phyloP scores from a whole-genome alignment of 2,329 filamentous ascomycete genomes.

The Colletotrichum musicola region DNA sequence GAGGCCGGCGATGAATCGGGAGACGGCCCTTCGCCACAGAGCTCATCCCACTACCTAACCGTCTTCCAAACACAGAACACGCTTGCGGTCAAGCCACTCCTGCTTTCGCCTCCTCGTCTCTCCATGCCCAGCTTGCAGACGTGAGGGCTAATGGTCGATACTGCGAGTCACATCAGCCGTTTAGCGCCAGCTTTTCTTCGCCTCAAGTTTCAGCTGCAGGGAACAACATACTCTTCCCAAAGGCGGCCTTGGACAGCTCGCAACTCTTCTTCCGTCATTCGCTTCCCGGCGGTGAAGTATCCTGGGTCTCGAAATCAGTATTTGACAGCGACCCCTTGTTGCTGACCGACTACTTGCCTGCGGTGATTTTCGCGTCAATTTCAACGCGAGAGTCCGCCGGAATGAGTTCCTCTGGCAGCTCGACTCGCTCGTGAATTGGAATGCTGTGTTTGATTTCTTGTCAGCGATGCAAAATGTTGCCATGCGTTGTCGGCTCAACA shows the following conservation, averaged over 20 bases:
- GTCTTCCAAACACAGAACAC: too few relatives aligned
- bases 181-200: too few relatives aligned
- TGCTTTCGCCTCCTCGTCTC: too few relatives aligned
- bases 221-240: conserved; percentile 79
- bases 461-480: conserved; percentile 33
- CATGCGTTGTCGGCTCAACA: conserved; percentile 20
- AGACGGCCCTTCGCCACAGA: too few relatives aligned
- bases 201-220: not conserved
- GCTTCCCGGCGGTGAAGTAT: conserved; percentile 88
- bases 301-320: conserved; percentile 54
- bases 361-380: conserved; percentile 98
- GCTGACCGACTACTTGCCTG: conserved; percentile 70
- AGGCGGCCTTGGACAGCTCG: conserved; percentile 87
- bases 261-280: conserved; percentile 89
- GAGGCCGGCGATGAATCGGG: too few relatives aligned
- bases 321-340: not conserved
- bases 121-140: too few relatives aligned
- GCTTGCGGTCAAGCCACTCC: too few relatives aligned
- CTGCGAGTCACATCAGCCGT: conserved; percentile 44
- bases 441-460: conserved; percentile 61
- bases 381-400: conserved; percentile 96
- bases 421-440: conserved; percentile 89
- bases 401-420: conserved; percentile 93
- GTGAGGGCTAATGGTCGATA: conserved; percentile 44
- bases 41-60: too few relatives aligned